Evolutionary conservation across 768 basidiomycete species (phyloP).

Genomic region (Suillus tomentosus): DNA sequence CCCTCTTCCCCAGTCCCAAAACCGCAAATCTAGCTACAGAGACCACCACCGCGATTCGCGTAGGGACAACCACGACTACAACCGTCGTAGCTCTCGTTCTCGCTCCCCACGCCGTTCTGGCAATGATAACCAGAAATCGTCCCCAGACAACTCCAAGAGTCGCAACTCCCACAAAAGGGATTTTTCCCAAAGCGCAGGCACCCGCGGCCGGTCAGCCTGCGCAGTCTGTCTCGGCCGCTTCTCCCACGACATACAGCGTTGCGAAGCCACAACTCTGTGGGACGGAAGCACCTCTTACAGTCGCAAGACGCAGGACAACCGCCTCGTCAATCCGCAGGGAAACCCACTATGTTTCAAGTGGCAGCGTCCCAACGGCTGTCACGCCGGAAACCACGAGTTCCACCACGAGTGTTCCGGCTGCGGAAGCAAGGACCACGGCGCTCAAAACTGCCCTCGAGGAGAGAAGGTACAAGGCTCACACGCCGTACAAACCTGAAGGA

Average conservation of each 20-base stretch:
- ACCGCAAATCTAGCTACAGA: background rate
- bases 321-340: slow-evolving; percentile 25
- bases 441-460: slow-evolving; percentile 39
- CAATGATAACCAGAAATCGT: background rate
- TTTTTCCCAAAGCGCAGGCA: background rate
- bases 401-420: slow-evolving; percentile 43
- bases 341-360: slow-evolving; percentile 37
- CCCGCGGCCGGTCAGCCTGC: slow-evolving; percentile 20
- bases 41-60: background rate
- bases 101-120: background rate
- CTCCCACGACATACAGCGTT: slow-evolving; percentile 27
- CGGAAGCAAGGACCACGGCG: slow-evolving; percentile 38
- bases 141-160: background rate
- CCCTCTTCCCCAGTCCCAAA: too few relatives aligned
- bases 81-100: background rate
- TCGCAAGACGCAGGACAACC: slow-evolving; percentile 3
- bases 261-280: slow-evolving; percentile 22
- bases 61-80: too few relatives aligned
- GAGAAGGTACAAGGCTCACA: slow-evolving; percentile 28
- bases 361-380: slow-evolving; percentile 32
- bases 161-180: background rate
- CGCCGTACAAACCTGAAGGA: slow-evolving; percentile 30
- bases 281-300: slow-evolving; percentile 11
- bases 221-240: slow-evolving; percentile 36
- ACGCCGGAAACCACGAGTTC: too few relatives aligned